A percentile compares a stretch with the other conserved stretches of the same genome.
Evolutionary conservation across 768 basidiomycete species (phyloP).

Genomic region (Megacollybia marginata): DNA sequence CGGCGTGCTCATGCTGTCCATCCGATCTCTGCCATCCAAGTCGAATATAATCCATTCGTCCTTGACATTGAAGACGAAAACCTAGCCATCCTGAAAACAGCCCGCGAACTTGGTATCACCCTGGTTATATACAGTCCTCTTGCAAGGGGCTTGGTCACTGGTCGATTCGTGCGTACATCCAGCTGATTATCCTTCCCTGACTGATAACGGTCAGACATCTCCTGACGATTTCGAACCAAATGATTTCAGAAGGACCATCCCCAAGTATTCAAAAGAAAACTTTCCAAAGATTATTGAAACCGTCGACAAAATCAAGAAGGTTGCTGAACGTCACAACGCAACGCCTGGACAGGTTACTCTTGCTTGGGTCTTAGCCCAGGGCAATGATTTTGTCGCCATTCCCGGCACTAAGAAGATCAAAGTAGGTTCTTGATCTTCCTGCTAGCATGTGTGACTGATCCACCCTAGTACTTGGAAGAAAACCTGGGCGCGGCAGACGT

Average conservation of each 20-base stretch:
- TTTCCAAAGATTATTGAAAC: slow-evolving; percentile 34
- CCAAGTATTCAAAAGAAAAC: slow-evolving; percentile 31
- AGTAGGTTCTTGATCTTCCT: not conserved
- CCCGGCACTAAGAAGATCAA: slow-evolving; percentile 29
- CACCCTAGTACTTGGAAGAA: slow-evolving; percentile 30
- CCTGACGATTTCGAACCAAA: slow-evolving; percentile 17
- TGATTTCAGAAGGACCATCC: slow-evolving; percentile 28
- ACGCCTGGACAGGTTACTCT: slow-evolving; percentile 36
- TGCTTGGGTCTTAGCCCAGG: slow-evolving; percentile 31
- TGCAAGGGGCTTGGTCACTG: slow-evolving; percentile 42
- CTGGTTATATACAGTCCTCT: slow-evolving; percentile 45
- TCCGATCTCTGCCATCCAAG: slow-evolving; percentile 35
- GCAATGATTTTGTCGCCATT: slow-evolving; percentile 27
- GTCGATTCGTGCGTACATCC: slow-evolving; percentile 11
- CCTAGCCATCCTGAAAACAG: slow-evolving; percentile 28
- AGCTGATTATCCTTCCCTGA: too few relatives aligned
- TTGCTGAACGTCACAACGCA: slow-evolving; percentile 26
- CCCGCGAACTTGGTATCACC: slow-evolving; percentile 34
- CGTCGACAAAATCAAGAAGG: slow-evolving; percentile 24
- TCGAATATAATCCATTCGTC: slow-evolving; percentile 37
- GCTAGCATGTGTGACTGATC: not conserved
- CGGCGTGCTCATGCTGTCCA: slow-evolving; percentile 42
- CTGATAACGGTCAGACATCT: not conserved
- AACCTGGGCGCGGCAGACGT: slow-evolving; percentile 25
- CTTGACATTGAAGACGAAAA: slow-evolving; percentile 36